Evolutionary conservation across 2,329 filamentous ascomycete species (phyloP).

Genomic region (Colletotrichum cereale): DNA sequence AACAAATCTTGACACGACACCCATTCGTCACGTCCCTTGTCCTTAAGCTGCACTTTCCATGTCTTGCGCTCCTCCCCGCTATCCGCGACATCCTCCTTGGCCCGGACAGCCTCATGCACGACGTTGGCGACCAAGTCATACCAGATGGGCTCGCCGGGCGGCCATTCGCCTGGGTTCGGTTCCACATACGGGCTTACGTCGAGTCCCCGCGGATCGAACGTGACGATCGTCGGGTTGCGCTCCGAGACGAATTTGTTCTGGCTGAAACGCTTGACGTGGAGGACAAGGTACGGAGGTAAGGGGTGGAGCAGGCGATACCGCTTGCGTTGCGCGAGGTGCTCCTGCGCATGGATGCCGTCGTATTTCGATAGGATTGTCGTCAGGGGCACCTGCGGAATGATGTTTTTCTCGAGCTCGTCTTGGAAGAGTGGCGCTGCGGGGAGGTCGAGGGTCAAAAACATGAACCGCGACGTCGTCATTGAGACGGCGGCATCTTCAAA

Average conservation of each 20-base stretch:
- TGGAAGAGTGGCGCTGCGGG: constrained; percentile 95
- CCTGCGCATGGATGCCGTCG: constrained; percentile 87
- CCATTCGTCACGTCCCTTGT: constrained; percentile 88
- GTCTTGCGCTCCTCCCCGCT: constrained; percentile 89
- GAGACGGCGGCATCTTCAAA: constrained; percentile 92
- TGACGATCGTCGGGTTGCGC: constrained; percentile 98
- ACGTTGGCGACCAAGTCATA: constrained; percentile 98
- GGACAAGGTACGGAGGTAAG: constrained; percentile 88
- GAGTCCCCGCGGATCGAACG: constrained; percentile 85
- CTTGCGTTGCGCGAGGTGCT: constrained; percentile 88
- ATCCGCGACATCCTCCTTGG: constrained; percentile 84
- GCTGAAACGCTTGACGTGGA: constrained; percentile 97
- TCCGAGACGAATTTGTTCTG: constrained; percentile 97
- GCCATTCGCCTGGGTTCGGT: constrained; percentile 79
- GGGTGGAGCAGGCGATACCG: constrained; percentile 92
- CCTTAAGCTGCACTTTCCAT: constrained; percentile 92
- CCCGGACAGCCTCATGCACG: constrained; percentile 84
- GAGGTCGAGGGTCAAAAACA: constrained; percentile 93
- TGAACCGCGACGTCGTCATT: constrained; percentile 81
- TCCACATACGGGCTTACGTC: constrained; percentile 94
- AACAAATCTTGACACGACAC: constrained; percentile 93
- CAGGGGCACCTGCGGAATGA: constrained; percentile 92
- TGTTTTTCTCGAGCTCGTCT: constrained; percentile 93
- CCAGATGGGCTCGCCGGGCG: constrained; percentile 84
- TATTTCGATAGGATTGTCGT: constrained; percentile 90